Conservation (phyloP, 495 filamentous ascomycete genomes). For the Lentithecium fluviatile region DNA sequence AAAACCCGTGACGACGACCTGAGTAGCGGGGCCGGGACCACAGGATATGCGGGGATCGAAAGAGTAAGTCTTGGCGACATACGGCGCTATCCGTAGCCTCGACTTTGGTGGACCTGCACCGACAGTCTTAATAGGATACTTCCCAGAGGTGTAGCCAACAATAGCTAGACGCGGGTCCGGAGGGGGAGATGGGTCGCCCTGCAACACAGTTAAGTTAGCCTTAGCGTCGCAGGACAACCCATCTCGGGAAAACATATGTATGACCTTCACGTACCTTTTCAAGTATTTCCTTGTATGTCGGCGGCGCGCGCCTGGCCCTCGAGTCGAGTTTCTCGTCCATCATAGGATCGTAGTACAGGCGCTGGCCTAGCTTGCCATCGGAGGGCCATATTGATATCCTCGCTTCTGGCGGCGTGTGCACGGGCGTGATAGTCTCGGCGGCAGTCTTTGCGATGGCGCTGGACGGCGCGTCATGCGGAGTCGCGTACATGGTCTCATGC, state of each 20-base stretch:
- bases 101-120: constrained; percentile 53
- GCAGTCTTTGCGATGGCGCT: constrained; percentile 25
- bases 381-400: constrained; percentile 62
- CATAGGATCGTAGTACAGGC: constrained; percentile 72
- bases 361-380: constrained; percentile 64
- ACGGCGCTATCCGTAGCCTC: constrained; percentile 76
- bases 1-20: constrained; percentile 90
- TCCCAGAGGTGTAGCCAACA: constrained; percentile 52
- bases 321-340: constrained; percentile 64
- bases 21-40: constrained; percentile 81
- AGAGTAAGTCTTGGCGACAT: constrained; percentile 69
- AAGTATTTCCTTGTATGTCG: constrained; percentile 55
- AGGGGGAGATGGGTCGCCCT: constrained; percentile 66
- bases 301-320: constrained; percentile 47
- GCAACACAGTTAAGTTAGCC: constrained; percentile 43
- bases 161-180: constrained; percentile 76
- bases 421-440: constrained; percentile 48
- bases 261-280: constrained; percentile 43
- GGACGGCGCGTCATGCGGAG: constrained; percentile 28
- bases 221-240: constrained; percentile 37
- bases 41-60: constrained; percentile 79
- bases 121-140: constrained; percentile 44
- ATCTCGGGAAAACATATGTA: constrained; percentile 14
- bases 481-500: constrained; percentile 34
- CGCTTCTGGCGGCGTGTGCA: constrained; percentile 52